Evolutionary conservation across 306 rosid species (phyloP).

Genomic region (Morella rubra): DNA sequence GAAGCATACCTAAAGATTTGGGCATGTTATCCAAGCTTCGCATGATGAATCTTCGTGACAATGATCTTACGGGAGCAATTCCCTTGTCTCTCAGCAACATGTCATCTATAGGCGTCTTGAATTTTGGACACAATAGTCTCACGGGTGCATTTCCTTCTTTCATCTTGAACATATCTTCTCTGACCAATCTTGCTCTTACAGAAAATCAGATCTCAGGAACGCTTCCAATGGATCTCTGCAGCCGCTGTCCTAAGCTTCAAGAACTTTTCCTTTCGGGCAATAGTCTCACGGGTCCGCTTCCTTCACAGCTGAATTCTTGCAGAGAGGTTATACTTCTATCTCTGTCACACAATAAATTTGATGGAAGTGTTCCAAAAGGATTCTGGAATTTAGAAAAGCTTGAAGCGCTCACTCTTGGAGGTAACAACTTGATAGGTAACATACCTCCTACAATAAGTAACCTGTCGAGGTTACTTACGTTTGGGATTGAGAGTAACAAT

Average conservation of each 20-base stretch:
- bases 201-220: background rate
- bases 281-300: background rate
- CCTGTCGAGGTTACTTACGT: background rate
- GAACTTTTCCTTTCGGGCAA: background rate
- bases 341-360: background rate
- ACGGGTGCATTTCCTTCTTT: background rate
- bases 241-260: background rate
- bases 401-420: background rate
- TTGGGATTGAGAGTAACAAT: background rate
- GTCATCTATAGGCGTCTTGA: background rate
- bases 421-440: background rate
- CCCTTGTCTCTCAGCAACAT: background rate
- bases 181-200: background rate
- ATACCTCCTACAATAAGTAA: constrained; percentile 3
- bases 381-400: constrained; percentile 1
- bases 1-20: background rate
- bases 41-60: accelerated
- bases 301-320: background rate
- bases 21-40: background rate
- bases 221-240: constrained; percentile 8
- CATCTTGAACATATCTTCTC: background rate
- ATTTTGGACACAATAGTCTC: accelerated
- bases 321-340: background rate
- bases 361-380: constrained; percentile 1
- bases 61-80: background rate